A percentile compares a stretch with the other conserved stretches of the same genome.
Conservation (phyloP, 2,329 filamentous ascomycete genomes). For the Fusarium sp. region DNA sequence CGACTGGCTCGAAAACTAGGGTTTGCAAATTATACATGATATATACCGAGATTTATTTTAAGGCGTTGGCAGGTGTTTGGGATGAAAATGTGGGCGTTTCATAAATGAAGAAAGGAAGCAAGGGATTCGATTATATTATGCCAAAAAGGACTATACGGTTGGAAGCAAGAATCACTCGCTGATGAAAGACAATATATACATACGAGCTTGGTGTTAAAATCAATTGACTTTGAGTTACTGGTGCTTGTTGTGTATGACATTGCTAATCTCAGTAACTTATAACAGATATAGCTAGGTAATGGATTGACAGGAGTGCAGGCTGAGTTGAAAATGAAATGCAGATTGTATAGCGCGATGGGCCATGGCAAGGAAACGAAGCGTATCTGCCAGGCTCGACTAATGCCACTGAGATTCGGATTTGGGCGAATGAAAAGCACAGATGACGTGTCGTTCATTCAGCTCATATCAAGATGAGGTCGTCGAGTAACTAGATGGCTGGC, state of each 20-base stretch:
- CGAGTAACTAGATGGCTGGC: neutral
- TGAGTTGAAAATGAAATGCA: neutral
- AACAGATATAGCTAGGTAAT: neutral
- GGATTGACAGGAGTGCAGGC: neutral
- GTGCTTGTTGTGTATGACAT: neutral
- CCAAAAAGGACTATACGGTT: neutral
- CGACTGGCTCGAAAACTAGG: slow-evolving; percentile 68
- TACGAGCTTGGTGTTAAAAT: neutral
- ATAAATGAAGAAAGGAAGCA: slow-evolving; percentile 8
- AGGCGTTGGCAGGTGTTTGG: slow-evolving; percentile 19
- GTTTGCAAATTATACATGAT: slow-evolving; percentile 8
- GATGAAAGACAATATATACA: neutral
- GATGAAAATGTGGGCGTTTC: slow-evolving; percentile 15
- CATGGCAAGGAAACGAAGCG: neutral
- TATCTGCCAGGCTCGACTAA: neutral
- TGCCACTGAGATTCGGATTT: neutral
- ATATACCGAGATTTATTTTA: slow-evolving; percentile 2
- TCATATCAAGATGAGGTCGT: neutral
- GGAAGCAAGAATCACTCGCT: neutral
- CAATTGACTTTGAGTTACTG: neutral
- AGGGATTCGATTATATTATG: slow-evolving; percentile 2
- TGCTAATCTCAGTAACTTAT: neutral
- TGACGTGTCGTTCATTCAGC: neutral
- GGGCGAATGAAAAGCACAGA: neutral
- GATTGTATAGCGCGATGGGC: neutral